phyloP scores from a whole-genome alignment of 106 monocot species.

The Dendrobium nobile region DNA sequence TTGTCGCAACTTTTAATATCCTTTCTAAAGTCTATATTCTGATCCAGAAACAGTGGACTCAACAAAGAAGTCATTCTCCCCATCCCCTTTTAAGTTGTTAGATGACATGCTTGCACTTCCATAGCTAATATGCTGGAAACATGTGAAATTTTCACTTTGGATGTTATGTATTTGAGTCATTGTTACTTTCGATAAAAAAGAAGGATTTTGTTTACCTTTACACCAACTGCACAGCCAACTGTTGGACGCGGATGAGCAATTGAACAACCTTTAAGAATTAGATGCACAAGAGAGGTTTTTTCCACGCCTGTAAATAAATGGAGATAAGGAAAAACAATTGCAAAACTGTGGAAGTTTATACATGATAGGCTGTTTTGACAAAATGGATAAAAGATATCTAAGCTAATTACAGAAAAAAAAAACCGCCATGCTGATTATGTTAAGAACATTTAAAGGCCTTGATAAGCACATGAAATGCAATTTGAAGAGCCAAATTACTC shows the following conservation, averaged over 20 bases:
- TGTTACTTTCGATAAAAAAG: neutral
- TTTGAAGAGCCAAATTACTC: neutral
- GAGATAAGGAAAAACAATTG: neutral
- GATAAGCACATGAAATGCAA: neutral
- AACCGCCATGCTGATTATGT: neutral
- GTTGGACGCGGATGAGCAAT: conserved; percentile 62
- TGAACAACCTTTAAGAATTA: conserved; percentile 65
- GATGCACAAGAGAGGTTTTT: conserved; percentile 81
- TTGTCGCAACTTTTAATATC: neutral
- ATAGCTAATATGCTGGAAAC: conserved; percentile 65
- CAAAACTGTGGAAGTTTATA: neutral
- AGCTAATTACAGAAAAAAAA: neutral
- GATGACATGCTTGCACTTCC: conserved; percentile 70
- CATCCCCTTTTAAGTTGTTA: conserved; percentile 62
- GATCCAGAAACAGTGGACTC: conserved; percentile 13
- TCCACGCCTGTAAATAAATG: conserved; percentile 52
- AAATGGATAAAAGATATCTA: neutral
- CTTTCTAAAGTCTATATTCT: neutral
- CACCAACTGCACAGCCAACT: conserved; percentile 69
- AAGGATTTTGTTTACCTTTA: conserved; percentile 43
- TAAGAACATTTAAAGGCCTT: neutral
- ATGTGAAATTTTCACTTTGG: neutral
- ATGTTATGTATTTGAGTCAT: neutral
- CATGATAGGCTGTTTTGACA: neutral
- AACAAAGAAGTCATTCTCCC: conserved; percentile 78